These are phyloP conservation scores for Boechera stricta DNA, from an alignment of 345 rosid species.

Conservation along the genomic window DNA sequence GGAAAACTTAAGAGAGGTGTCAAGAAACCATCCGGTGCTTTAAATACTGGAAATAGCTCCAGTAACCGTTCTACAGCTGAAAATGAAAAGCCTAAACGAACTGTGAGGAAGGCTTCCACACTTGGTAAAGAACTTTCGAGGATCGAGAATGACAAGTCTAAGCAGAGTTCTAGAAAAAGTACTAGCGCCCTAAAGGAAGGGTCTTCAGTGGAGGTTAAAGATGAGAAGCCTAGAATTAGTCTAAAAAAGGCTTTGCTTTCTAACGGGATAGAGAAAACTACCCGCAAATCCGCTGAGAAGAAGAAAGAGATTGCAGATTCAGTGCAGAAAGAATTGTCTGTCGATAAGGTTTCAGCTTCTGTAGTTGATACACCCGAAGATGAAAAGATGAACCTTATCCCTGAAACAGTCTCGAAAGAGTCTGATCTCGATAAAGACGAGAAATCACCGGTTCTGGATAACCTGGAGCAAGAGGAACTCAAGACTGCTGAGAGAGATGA, in stretches of 20 bases:
- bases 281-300: constrained; percentile 50
- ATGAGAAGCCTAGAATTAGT: constrained; percentile 53
- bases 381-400: constrained; percentile 42
- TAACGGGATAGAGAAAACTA: constrained; percentile 47
- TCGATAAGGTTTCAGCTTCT: constrained; percentile 39
- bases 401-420: constrained; percentile 39
- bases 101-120: constrained; percentile 54
- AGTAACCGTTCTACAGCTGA: constrained; percentile 47
- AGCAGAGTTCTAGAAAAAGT: constrained; percentile 55
- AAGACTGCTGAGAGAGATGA: constrained; percentile 46
- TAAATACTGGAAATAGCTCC: constrained; percentile 50
- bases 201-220: constrained; percentile 49
- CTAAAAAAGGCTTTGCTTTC: constrained; percentile 49
- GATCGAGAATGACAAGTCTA: constrained; percentile 59
- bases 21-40: constrained; percentile 50
- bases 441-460: constrained; percentile 37
- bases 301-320: constrained; percentile 38
- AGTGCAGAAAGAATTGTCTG: constrained; percentile 42
- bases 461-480: constrained; percentile 41
- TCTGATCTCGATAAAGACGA: constrained; percentile 38
- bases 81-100: constrained; percentile 56
- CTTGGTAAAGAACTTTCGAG: constrained; percentile 55
- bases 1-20: constrained; percentile 55
- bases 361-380: constrained; percentile 36
- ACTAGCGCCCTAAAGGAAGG: constrained; percentile 54